Evolutionary conservation across 2,329 filamentous ascomycete genomes (phyloP).

Genomic region (Ophiocordyceps camponoti-saundersi): DNA sequence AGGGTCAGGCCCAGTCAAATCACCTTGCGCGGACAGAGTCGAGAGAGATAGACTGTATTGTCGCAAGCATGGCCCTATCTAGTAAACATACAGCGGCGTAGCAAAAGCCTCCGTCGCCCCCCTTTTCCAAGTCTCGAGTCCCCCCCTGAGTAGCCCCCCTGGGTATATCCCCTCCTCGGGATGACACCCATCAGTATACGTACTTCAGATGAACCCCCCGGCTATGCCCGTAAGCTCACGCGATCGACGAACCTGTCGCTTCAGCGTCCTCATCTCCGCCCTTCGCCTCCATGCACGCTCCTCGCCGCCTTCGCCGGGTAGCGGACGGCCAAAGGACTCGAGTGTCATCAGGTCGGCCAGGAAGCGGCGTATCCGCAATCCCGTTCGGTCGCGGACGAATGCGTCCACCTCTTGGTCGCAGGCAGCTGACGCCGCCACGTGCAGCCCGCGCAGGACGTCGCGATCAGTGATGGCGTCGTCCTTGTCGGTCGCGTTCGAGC

Average conservation of each 20-base stretch:
- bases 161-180: background rate
- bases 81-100: background rate
- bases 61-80: background rate
- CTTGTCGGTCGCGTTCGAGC: slow-evolving; percentile 10
- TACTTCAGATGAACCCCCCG: slow-evolving; percentile 4
- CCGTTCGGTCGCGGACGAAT: slow-evolving; percentile 32
- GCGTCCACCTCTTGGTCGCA: slow-evolving; percentile 36
- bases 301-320: slow-evolving; percentile 8
- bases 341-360: slow-evolving; percentile 35
- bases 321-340: slow-evolving; percentile 23
- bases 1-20: too few species aligned
- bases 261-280: slow-evolving; percentile 16
- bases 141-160: background rate
- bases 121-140: background rate
- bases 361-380: slow-evolving; percentile 34
- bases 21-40: background rate
- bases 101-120: background rate
- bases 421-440: slow-evolving; percentile 37
- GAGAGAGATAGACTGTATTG: background rate
- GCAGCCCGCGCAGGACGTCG: slow-evolving; percentile 36
- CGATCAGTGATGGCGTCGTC: slow-evolving; percentile 25
- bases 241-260: slow-evolving; percentile 18
- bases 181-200: too few species aligned
- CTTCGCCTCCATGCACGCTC: slow-evolving; percentile 12
- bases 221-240: slow-evolving; percentile 8